Base-by-base conservation (phyloP, 2,329 filamentous ascomycete genomes). In the Aureobasidium subglaciale region DNA sequence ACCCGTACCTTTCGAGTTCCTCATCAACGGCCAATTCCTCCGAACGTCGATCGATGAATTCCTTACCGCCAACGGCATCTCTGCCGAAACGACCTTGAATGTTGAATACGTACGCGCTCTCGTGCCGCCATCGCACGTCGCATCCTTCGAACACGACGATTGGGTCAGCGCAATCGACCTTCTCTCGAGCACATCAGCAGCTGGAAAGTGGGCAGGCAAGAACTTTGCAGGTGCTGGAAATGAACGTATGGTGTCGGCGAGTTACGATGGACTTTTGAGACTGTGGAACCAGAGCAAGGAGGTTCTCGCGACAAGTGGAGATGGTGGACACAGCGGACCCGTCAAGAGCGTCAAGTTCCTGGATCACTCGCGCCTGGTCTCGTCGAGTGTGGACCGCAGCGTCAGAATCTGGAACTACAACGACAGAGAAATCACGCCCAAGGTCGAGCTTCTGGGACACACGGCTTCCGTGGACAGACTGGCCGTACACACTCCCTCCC, bases 141-240 rank as follows among this genome's bases (percentile, higher is more conserved):
- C 90, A 11, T 93, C 88, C 67, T 99, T 96, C 69, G 86, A 96
- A 74, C 92, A 99, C 70, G 91, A 99, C 67, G 93, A 97, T 71
- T 99, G 93, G 93, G 88, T 99, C 46, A 89, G 88, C 68, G 82
- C 83, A 24, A 84, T 97, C 24, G 90, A 96, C 69, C 81, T 95
- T 4, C 76, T 95, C 22, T 91, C 90, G 0, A 70, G 72, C 13
- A 83, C 79, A 11, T 87, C 87, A 1, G 72, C 75, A 6, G 81
- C 84, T 2, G 83, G 78, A 18, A 68, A 70, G 55, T 85, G 81
- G 80, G 75, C 77, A 9, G 76, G 73, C 46, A 75, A 74, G 46
- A 68, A 70, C 43, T 73, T 79, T 13, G 64, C 75, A 43, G 70
- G 71, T 24, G 72, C 72, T 34, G 81, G 83, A 20, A 82, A 85